phyloP scores from a whole-genome alignment of 2,329 filamentous ascomycete genomes.

The Aspergillus brasiliensis region DNA sequence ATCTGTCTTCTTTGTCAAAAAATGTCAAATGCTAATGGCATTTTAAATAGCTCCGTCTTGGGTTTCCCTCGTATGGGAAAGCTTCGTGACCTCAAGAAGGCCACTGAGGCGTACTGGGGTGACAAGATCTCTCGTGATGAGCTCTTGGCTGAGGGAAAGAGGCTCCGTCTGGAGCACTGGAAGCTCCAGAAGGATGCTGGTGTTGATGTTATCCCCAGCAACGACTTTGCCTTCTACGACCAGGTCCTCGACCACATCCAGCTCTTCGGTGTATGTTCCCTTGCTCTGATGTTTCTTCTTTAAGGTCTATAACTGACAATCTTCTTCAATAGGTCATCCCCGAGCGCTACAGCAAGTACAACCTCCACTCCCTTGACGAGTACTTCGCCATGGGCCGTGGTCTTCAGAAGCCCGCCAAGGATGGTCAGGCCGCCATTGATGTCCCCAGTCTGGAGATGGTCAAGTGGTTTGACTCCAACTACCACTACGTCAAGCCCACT shows the following conservation, averaged over 20 bases:
- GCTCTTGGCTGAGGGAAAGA: slow-evolving; percentile 92
- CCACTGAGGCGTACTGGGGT: slow-evolving; percentile 96
- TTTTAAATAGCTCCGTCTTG: slow-evolving; percentile 66
- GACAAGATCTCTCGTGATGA: slow-evolving; percentile 92
- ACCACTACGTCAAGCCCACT: slow-evolving; percentile 99
- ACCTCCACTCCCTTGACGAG: slow-evolving; percentile 85
- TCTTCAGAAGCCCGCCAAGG: slow-evolving; percentile 78
- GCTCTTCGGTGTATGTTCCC: slow-evolving; percentile 79
- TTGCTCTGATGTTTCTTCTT: slow-evolving; percentile 12
- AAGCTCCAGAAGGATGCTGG: slow-evolving; percentile 99
- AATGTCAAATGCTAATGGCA: slow-evolving; percentile 10
- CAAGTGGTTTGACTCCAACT: slow-evolving; percentile 99
- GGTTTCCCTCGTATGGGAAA: slow-evolving; percentile 99
- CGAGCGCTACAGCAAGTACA: slow-evolving; percentile 89
- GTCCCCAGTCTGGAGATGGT: slow-evolving; percentile 98
- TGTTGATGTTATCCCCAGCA: slow-evolving; percentile 97
- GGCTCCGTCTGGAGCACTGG: slow-evolving; percentile 95
- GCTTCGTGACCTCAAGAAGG: slow-evolving; percentile 99
- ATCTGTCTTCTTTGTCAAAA: background rate
- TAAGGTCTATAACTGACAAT: slow-evolving; percentile 24
- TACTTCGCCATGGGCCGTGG: slow-evolving; percentile 99
- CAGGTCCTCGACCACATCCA: slow-evolving; percentile 98
- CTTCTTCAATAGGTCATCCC: slow-evolving; percentile 69
- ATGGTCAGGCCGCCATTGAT: slow-evolving; percentile 63
- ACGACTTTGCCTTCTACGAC: slow-evolving; percentile 99